phyloP scores from a whole-genome alignment of 192 early-diverging fungal genomes.

The Backusella parvicylindrica region DNA sequence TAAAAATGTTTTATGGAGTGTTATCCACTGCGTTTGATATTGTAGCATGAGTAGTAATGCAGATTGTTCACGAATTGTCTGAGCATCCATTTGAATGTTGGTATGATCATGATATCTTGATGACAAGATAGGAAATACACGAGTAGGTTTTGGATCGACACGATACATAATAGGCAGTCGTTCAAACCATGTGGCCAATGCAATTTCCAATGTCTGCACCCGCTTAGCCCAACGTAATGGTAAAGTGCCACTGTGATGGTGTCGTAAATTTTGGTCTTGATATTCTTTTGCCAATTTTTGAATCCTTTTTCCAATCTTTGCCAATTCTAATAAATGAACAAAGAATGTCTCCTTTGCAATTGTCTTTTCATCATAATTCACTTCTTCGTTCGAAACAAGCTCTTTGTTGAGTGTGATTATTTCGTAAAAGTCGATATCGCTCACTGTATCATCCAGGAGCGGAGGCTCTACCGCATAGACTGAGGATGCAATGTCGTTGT shows the following conservation, averaged over 20 bases:
- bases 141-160: constrained; percentile 5
- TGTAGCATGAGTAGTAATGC: constrained; percentile 30
- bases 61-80: constrained; percentile 15
- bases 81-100: constrained; percentile 13
- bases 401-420: constrained; percentile 11
- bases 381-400: not conserved
- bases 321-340: constrained; percentile 24
- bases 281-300: constrained; percentile 15
- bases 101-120: not conserved
- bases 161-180: constrained; percentile 20
- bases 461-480: constrained; percentile 28
- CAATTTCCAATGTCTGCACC: constrained; percentile 22
- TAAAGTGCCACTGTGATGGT: not conserved
- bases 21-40: constrained; percentile 36
- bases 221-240: constrained; percentile 9
- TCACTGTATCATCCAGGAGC: constrained; percentile 25
- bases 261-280: not conserved
- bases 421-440: constrained; percentile 33
- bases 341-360: constrained; percentile 30
- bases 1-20: constrained; percentile 30
- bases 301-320: constrained; percentile 28
- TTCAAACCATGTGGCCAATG: constrained; percentile 23
- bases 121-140: not conserved
- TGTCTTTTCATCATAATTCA: constrained; percentile 19
- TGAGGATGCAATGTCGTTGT: constrained; percentile 21